Evolutionary conservation across 2,329 filamentous ascomycete genomes (phyloP), one percentile per base, ranked within the genome.

Genomic region (Ceratocystis eucalypticola): DNA sequence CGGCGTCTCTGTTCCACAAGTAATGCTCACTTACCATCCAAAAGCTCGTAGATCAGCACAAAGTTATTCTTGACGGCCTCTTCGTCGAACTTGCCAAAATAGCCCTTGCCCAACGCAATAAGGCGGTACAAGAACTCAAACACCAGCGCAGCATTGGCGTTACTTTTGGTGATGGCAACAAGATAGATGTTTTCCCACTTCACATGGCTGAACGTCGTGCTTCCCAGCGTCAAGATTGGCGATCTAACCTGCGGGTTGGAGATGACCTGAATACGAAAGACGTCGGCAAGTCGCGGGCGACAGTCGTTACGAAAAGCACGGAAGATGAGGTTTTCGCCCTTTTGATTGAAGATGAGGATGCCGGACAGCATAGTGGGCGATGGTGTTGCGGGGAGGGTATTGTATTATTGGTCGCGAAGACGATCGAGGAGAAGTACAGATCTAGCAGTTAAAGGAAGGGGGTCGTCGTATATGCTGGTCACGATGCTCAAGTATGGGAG

Each of bases 41-140:
- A 79, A 67, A 99, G 83, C 81, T 99, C 94, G 77, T 99, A 99
- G 48, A 99, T 91, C 71, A 99, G 81, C 70, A 99, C 94, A 79
- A 99, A 99, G 80, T 99, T 99, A 79, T 96, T 97, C 87, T 99
- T 99, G 72, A 99, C 93, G 67, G 94, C 92, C 79, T 99, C 94
- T 81, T 99, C 94, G 74, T 99, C 94, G 74, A 99, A 96, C 77
- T 97, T 97, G 74, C 89, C 93, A 81, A 99, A 99, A 78, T 99
- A 99, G 67, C 91, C 90, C 78, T 89, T 91, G 53, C 94, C 94
- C 70, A 99, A 80, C 74, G 88, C 84, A 70, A 96, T 89, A 73
- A 99, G 80, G 71, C 92, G 86, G 79, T 97, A 97, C 69, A 99
- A 80, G 74, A 99, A 99, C 79, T 99, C 94, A 74, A 99, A 99